Evolutionary conservation across 805 yeast genomes (phyloP).

Genomic region (Starmerella cellae): DNA sequence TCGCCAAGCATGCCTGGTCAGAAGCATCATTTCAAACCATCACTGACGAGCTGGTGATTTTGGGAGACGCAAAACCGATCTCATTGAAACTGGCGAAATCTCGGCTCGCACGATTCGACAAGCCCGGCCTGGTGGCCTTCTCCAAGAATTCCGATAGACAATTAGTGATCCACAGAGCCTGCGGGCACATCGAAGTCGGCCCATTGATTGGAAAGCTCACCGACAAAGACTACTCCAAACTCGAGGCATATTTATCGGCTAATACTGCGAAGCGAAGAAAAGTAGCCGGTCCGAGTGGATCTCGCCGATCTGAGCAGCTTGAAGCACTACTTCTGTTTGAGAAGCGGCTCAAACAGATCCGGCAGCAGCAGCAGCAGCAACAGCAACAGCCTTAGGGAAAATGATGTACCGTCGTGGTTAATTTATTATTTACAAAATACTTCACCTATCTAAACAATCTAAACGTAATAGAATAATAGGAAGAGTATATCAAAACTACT

Average conservation of each 20-base stretch:
- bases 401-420: too few relatives aligned
- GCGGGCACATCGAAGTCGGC: not conserved
- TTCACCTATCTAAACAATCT: too few relatives aligned
- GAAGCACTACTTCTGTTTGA: too few relatives aligned
- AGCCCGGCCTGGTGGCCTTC: constrained; percentile 2
- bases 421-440: too few relatives aligned
- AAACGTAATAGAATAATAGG: too few relatives aligned
- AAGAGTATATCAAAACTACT: too few relatives aligned
- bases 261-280: not conserved
- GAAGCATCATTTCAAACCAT: not conserved
- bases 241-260: not conserved
- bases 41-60: not conserved
- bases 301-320: too few relatives aligned
- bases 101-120: not conserved
- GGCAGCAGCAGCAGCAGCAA: too few relatives aligned
- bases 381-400: too few relatives aligned
- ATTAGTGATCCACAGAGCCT: constrained; percentile 1
- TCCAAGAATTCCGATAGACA: constrained; percentile 1
- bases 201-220: constrained; percentile 4
- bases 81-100: not conserved
- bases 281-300: not conserved
- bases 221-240: not conserved
- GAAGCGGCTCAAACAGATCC: too few relatives aligned
- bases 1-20: constrained; percentile 3
- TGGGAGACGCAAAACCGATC: not conserved